Evolutionary conservation across 192 early-diverging fungal species (phyloP).

Genomic region (Glomus cerebriforme): DNA sequence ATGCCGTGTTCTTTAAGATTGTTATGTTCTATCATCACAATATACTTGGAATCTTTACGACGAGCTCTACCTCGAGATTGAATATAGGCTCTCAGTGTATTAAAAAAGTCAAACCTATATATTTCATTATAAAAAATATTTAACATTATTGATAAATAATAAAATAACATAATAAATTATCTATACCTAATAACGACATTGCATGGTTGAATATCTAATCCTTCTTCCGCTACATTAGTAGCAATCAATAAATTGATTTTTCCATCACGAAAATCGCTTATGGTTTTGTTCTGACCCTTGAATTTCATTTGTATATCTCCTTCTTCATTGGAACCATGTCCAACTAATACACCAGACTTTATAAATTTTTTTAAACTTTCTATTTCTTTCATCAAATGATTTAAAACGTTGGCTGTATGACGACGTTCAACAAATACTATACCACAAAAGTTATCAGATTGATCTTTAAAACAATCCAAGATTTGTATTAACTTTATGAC

Average conservation of each 20-base stretch:
- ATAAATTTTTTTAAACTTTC: constrained; percentile 51
- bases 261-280: constrained; percentile 67
- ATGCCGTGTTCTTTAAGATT: constrained; percentile 44
- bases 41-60: constrained; percentile 69
- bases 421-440: constrained; percentile 86
- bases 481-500: constrained; percentile 66
- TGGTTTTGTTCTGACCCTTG: constrained; percentile 59
- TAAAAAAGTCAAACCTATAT: constrained; percentile 73
- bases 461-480: constrained; percentile 51
- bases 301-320: constrained; percentile 52
- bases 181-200: constrained; percentile 76
- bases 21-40: constrained; percentile 66
- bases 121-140: constrained; percentile 30
- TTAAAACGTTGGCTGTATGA: constrained; percentile 61
- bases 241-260: constrained; percentile 80
- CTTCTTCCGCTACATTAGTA: constrained; percentile 95
- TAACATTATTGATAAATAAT: constrained; percentile 31
- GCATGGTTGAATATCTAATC: constrained; percentile 91
- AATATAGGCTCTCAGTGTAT: constrained; percentile 75
- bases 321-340: constrained; percentile 51
- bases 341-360: constrained; percentile 55
- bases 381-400: constrained; percentile 62
- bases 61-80: constrained; percentile 90
- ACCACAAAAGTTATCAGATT: constrained; percentile 68
- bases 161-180: background rate